Evolutionary conservation across 1,139 yeast genomes (phyloP).

Genomic region (Protomyces pachydermus): DNA sequence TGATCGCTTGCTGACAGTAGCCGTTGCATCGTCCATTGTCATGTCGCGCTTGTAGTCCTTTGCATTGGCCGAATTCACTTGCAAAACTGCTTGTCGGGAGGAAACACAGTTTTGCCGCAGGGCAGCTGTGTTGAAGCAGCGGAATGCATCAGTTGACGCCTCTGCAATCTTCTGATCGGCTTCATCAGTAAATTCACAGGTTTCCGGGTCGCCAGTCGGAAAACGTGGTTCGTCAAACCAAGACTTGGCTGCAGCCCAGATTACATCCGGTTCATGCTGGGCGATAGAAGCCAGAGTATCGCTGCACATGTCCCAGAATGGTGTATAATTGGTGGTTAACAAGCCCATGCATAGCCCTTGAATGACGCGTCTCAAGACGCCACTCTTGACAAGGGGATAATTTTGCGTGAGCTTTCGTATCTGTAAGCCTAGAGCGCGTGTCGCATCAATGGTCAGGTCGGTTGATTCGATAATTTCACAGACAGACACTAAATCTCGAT

Average conservation of each 20-base stretch:
- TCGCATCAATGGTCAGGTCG: slow-evolving; percentile 63
- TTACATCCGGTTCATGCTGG: slow-evolving; percentile 33
- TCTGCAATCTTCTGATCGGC: slow-evolving; percentile 22
- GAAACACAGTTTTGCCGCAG: slow-evolving; percentile 13
- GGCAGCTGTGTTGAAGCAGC: slow-evolving; percentile 20
- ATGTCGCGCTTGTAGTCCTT: slow-evolving; percentile 24
- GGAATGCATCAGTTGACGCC: slow-evolving; percentile 10
- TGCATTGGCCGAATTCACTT: background rate
- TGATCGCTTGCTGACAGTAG: slow-evolving; percentile 45
- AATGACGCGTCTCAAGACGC: slow-evolving; percentile 44
- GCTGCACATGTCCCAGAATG: slow-evolving; percentile 40
- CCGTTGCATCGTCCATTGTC: slow-evolving; percentile 2
- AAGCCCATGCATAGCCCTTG: slow-evolving; percentile 45
- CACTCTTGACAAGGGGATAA: slow-evolving; percentile 41
- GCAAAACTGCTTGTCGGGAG: background rate
- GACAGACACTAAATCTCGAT: slow-evolving; percentile 40
- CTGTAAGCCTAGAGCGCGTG: slow-evolving; percentile 70
- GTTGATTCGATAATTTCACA: slow-evolving; percentile 62
- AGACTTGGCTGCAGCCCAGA: slow-evolving; percentile 53
- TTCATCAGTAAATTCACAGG: background rate
- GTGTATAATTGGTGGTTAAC: slow-evolving; percentile 69
- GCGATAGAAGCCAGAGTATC: slow-evolving; percentile 28
- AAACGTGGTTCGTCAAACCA: slow-evolving; percentile 16
- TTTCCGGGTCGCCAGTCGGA: background rate
- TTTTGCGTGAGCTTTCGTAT: slow-evolving; percentile 54